Conservation (phyloP, 2,329 filamentous ascomycete species). For the Penicillium sp. region DNA sequence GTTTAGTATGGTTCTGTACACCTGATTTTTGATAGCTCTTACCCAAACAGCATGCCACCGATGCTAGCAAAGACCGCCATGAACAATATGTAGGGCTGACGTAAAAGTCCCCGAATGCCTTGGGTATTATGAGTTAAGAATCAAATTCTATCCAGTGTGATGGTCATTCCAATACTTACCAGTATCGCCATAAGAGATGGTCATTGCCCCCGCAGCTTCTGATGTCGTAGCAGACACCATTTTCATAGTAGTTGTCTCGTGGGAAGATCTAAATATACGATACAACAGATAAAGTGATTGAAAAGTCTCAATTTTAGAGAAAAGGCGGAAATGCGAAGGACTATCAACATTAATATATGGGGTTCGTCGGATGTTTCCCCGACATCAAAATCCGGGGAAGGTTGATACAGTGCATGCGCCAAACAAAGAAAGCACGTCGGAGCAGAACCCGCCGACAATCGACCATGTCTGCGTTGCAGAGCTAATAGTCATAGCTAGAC, state of each 20-base stretch:
- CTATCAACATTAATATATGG: not conserved
- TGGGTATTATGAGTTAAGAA: not conserved
- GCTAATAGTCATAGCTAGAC: too few relatives aligned
- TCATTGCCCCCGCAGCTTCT: not conserved
- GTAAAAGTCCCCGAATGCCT: not conserved
- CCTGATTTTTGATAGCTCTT: not conserved
- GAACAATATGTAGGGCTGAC: slow-evolving; percentile 4
- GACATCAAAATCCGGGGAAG: slow-evolving; percentile 1
- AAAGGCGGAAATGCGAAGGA: not conserved
- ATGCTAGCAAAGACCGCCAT: slow-evolving; percentile 2
- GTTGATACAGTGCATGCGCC: not conserved
- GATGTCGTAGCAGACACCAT: not conserved
- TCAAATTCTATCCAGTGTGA: too few relatives aligned
- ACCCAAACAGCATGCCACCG: slow-evolving; percentile 5
- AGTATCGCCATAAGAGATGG: not conserved
- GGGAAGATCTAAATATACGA: too few relatives aligned
- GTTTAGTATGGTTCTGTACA: not conserved
- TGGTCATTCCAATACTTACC: not conserved
- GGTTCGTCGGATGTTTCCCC: not conserved
- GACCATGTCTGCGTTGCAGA: not conserved
- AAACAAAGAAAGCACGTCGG: not conserved
- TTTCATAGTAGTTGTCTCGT: not conserved
- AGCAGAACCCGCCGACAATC: not conserved
- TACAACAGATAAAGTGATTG: too few relatives aligned
- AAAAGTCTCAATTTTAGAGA: too few relatives aligned